Evolutionary conservation across 352 stramenopile species (phyloP), one percentile per base, ranked within the genome.

Genomic region (Phytophthora multivora): DNA sequence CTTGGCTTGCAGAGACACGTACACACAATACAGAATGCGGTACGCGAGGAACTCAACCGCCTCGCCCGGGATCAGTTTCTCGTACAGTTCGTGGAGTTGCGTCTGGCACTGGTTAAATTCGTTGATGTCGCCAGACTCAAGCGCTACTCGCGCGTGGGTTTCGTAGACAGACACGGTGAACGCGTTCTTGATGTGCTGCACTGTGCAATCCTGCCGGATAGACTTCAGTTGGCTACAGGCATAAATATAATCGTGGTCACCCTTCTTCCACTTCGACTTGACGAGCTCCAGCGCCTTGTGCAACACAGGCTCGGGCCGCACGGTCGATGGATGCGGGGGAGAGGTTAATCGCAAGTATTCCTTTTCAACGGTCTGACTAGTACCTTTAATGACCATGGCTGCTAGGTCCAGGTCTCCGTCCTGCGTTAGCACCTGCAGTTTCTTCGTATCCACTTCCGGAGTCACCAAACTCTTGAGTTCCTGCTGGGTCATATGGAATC

Each of bases 111-210:
- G 96, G 69, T 99, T 99, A 79, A 98, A 98, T 77, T 98, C 93
- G 70, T 98, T 98, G 68, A 98, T 91, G 80, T 98, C 96, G 51
- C 86, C 86, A 15, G 97, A 91, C 70, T 98, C 90, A 25, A 99
- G 79, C 42, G 97, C 97, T 46, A 99, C 89, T 25, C 97, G 90
- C 19, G 96, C 97, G 74, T 99, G 97, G 43, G 85, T 95, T 71
- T 99, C 97, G 77, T 99, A 99, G 39, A 99, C 97, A 30, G 93
- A 66, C 38, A 99, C 95, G 2, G 97, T 98, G 80, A 99, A 99
- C 11, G 72, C 78, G 75, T 98, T 98, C 73, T 98, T 96, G 59
- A 99, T 98, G 62, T 94, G 88, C 69, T 98, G 94, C 25, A 99
- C 96, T 13, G 95, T 99, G 63, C 98, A 97, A 81, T 99, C 98